Evolutionary conservation across 2,329 filamentous ascomycete genomes (phyloP).

Genomic region (Dactylellina cionopaga): DNA sequence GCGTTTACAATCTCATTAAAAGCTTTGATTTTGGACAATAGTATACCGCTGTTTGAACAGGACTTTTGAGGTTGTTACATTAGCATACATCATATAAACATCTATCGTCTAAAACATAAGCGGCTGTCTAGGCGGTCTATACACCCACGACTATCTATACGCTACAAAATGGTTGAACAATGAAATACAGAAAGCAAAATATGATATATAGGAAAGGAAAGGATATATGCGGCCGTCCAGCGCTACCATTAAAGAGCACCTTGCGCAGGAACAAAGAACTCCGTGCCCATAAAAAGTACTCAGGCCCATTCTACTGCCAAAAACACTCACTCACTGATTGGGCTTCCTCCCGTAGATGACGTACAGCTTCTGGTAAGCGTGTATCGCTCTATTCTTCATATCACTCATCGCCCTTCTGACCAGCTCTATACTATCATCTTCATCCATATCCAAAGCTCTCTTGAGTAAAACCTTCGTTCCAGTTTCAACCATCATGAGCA

Average conservation of each 20-base stretch:
- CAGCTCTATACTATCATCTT: constrained; percentile 43
- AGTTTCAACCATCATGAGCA: constrained; percentile 44
- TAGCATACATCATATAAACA: constrained; percentile 27
- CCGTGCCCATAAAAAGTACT: background rate
- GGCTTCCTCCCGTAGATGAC: constrained; percentile 48
- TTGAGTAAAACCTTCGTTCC: constrained; percentile 43
- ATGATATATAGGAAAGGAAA: constrained; percentile 1
- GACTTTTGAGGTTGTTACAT: constrained; percentile 15
- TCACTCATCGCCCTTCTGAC: constrained; percentile 42
- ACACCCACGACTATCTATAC: constrained; percentile 18
- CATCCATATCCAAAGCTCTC: constrained; percentile 39
- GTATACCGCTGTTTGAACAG: constrained; percentile 10
- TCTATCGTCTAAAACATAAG: constrained; percentile 30
- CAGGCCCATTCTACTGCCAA: background rate
- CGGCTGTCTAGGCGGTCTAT: constrained; percentile 21
- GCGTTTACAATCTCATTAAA: too few species aligned
- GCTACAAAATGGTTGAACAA: background rate
- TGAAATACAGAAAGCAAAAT: background rate
- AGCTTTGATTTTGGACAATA: too few species aligned
- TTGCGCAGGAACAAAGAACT: constrained; percentile 8
- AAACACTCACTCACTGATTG: constrained; percentile 19
- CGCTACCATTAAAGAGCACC: constrained; percentile 12
- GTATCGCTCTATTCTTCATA: constrained; percentile 47
- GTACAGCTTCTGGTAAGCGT: constrained; percentile 50
- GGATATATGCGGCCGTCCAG: constrained; percentile 25